Evolutionary conservation across 1,139 yeast species (phyloP).

Genomic region (Diutina mesorugosa): DNA sequence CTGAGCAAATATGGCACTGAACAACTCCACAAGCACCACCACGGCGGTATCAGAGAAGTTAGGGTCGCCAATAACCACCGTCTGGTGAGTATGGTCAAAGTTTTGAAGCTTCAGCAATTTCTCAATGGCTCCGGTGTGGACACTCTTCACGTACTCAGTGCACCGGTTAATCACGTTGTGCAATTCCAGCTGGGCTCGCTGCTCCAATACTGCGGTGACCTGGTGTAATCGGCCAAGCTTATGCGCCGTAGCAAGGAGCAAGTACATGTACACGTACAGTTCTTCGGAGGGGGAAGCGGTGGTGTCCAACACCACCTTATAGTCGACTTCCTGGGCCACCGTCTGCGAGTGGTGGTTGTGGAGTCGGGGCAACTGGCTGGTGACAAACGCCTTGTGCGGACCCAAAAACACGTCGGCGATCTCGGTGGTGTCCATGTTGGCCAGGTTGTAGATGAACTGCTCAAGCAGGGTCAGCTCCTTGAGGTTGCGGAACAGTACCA

Average conservation of each 20-base stretch:
- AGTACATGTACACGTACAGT: conserved; percentile 43
- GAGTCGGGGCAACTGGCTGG: conserved; percentile 19
- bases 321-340: conserved; percentile 14
- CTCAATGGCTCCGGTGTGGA: conserved; percentile 18
- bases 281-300: conserved; percentile 21
- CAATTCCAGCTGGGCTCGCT: conserved; percentile 27
- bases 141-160: conserved; percentile 50
- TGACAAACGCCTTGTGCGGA: conserved; percentile 25
- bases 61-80: conserved; percentile 14
- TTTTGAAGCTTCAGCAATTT: conserved; percentile 20
- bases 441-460: conserved; percentile 41
- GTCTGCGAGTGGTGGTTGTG: conserved; percentile 14
- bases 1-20: conserved; percentile 54
- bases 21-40: conserved; percentile 52
- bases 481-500: conserved; percentile 5
- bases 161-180: conserved; percentile 44
- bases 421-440: conserved; percentile 44
- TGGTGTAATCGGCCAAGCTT: conserved; percentile 52
- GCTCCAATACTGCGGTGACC: conserved; percentile 42
- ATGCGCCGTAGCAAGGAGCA: conserved; percentile 44
- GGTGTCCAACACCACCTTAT: conserved; percentile 18
- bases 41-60: conserved; percentile 37
- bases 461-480: conserved; percentile 36
- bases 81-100: conserved; percentile 13
- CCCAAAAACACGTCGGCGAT: conserved; percentile 34